These are phyloP conservation scores for Stagonosporopsis chrysanthemi DNA, from an alignment of 2,329 filamentous ascomycete species.

Conservation along the genomic window DNA sequence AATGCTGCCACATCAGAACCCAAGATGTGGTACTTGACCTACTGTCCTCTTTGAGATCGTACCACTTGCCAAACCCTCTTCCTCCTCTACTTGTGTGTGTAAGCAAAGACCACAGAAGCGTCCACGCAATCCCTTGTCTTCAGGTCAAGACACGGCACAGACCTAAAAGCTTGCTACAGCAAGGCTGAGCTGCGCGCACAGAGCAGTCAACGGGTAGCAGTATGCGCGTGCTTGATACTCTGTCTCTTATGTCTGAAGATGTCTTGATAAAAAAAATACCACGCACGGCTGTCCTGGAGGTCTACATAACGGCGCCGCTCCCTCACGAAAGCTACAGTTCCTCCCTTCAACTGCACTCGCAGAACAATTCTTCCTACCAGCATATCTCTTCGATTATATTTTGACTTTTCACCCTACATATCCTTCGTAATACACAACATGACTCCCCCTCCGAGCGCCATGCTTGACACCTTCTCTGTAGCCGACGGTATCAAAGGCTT, in stretches of 20 bases:
- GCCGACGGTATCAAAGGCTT: background rate
- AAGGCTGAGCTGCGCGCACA: constrained; percentile 1
- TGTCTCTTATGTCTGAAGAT: background rate
- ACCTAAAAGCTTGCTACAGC: constrained; percentile 3
- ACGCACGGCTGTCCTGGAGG: background rate
- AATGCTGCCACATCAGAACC: too few relatives aligned
- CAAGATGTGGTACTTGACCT: background rate
- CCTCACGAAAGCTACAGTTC: background rate
- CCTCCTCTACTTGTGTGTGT: background rate
- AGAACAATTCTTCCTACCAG: background rate
- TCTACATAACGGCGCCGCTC: background rate
- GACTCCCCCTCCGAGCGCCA: background rate
- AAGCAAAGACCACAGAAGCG: background rate
- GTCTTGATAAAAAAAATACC: background rate
- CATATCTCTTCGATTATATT: background rate
- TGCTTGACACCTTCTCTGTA: background rate
- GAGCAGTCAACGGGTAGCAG: background rate
- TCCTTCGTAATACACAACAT: background rate
- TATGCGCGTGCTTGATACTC: background rate
- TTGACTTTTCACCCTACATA: background rate
- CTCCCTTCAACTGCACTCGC: background rate
- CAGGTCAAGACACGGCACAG: constrained; percentile 1
- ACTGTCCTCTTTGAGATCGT: background rate
- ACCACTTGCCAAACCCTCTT: background rate
- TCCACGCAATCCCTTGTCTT: background rate